Evolutionary conservation across 2,329 filamentous ascomycete species (phyloP), one percentile per base, ranked within the genome.

Genomic region (Fonsecaea nubica): DNA sequence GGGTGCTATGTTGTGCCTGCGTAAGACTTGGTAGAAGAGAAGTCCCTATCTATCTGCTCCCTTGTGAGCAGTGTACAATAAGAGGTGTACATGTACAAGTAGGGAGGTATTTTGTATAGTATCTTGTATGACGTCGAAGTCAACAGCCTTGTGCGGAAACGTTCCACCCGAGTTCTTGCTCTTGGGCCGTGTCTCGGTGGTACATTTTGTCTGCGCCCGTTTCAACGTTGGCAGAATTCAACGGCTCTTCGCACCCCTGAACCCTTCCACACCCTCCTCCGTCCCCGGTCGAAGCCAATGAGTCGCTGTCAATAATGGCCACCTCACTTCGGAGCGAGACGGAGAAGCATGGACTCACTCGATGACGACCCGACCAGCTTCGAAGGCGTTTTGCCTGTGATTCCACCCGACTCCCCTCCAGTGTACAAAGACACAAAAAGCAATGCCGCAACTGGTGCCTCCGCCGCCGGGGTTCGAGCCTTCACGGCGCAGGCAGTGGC

Each of bases 381-480:
- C 64, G 70, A 72, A 32, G 70, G 70, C 58, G 54, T 71, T 53
- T 45, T 69, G 52, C 69, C 69, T 32, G 65, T 68, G 38, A 65
- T 69, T 9, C 69, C 65, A 9, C 25, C 58, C 15, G 64, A 62
- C 40, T 74, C 74, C 21, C 71, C 67, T 36, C 66, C 68, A 38
- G 61, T 74, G 42, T 75, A 74, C 56, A 75, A 76, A 67, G 83
- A 84, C 63, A 82, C 82, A 66, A 85, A 86, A 70, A 85, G 82
- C 65, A 85, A 87, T 82, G 85, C 87, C 13, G 84, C 85, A 12
- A 89, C 87, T 15, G 93, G 91, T 56, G 91, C 92, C n/a, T 93
- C 92, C 25, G 93, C 93, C 4, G 93, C 93, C 25, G 88, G 92
- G 48, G 91, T 93, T 69, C 90, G 93, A 55, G 93, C 93, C 33